Evolutionary conservation across 2,329 filamentous ascomycete species (phyloP).

Genomic region (Cadophora sp.): DNA sequence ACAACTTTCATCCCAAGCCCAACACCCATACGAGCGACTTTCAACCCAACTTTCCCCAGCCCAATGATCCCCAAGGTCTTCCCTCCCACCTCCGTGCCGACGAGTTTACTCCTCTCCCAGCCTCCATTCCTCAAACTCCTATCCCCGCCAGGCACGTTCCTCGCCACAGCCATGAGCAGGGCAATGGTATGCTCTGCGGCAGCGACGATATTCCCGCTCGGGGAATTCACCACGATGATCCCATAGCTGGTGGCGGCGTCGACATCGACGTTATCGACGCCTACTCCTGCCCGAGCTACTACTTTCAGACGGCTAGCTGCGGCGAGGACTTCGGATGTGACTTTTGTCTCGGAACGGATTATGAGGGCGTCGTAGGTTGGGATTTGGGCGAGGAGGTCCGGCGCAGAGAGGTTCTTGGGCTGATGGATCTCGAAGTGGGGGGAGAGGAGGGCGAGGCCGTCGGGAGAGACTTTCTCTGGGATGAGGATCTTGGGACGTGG

Average conservation of each 20-base stretch:
- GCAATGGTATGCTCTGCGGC: slow-evolving; percentile 81
- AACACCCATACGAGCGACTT: slow-evolving; percentile 79
- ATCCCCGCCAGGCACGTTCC: slow-evolving; percentile 75
- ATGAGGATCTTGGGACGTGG: slow-evolving; percentile 63
- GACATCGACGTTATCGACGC: slow-evolving; percentile 84
- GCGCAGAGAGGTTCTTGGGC: slow-evolving; percentile 64
- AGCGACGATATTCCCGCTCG: slow-evolving; percentile 80
- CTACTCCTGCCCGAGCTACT: slow-evolving; percentile 81
- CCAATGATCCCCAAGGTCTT: slow-evolving; percentile 81
- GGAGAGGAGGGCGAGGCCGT: slow-evolving; percentile 74
- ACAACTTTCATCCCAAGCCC: slow-evolving; percentile 79
- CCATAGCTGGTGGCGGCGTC: slow-evolving; percentile 73
- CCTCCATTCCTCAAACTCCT: slow-evolving; percentile 72
- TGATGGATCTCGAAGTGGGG: slow-evolving; percentile 74
- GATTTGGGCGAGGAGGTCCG: slow-evolving; percentile 71
- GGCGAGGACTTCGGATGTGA: slow-evolving; percentile 70
- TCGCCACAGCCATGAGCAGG: slow-evolving; percentile 74
- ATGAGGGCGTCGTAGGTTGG: slow-evolving; percentile 78
- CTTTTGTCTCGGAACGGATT: slow-evolving; percentile 82
- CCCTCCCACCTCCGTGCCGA: slow-evolving; percentile 79
- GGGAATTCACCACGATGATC: slow-evolving; percentile 82
- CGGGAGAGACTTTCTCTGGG: slow-evolving; percentile 80
- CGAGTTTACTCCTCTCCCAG: slow-evolving; percentile 78
- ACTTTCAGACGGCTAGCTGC: slow-evolving; percentile 75
- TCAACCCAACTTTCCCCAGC: slow-evolving; percentile 82